Evolutionary conservation across 208 protist genomes (phyloP).

Genomic region (Leishmania braziliensis): DNA sequence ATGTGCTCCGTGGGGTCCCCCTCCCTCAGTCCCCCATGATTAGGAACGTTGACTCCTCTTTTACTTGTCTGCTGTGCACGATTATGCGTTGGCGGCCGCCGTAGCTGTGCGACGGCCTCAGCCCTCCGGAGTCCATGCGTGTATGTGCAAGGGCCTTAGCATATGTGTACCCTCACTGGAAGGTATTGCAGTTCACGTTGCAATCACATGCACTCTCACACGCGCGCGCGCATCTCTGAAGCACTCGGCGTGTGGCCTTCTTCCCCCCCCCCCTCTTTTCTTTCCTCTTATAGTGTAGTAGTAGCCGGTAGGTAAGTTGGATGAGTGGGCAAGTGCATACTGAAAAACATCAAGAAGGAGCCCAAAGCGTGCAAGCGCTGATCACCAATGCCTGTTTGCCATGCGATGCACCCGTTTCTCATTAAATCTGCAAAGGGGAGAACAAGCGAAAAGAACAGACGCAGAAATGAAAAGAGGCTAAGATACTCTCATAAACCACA

Average conservation of each 20-base stretch:
- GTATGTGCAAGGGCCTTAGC: background rate
- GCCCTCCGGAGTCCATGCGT: background rate
- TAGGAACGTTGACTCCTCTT: background rate
- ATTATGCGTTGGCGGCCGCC: background rate
- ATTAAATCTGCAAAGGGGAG: background rate
- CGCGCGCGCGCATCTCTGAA: background rate
- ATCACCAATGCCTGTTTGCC: background rate
- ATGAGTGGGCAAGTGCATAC: background rate
- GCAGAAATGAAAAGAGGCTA: background rate
- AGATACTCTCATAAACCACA: background rate
- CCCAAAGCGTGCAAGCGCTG: background rate
- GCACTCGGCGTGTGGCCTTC: background rate
- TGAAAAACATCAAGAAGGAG: background rate
- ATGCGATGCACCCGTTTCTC: background rate
- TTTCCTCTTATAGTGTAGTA: slow-evolving; percentile 33
- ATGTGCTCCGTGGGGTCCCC: background rate
- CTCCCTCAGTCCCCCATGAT: background rate
- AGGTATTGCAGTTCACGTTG: background rate
- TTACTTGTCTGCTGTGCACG: slow-evolving; percentile 6
- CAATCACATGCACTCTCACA: background rate
- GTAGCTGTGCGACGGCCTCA: background rate
- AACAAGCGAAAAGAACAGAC: background rate
- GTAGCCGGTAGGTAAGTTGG: slow-evolving; percentile 26
- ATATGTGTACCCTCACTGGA: background rate
- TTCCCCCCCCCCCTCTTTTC: background rate